phyloP scores from a whole-genome alignment of 768 basidiomycete genomes.

The Hygrocybe coccinea region DNA sequence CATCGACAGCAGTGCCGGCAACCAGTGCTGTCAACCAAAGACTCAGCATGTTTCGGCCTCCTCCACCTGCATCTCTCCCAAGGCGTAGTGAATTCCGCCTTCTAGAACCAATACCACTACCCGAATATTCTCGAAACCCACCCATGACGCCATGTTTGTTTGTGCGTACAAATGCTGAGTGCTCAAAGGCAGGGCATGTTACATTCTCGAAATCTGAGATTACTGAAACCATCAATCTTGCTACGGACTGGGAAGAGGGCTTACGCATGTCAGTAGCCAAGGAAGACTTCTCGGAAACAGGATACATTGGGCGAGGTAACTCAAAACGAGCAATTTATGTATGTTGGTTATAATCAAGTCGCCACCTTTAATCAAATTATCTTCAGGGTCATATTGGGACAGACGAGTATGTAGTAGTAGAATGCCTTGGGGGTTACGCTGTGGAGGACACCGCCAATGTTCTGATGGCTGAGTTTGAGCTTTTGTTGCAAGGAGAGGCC shows the following conservation, averaged over 20 bases:
- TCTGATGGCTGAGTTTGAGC: too few species aligned
- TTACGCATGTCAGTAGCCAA: background rate
- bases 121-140: background rate
- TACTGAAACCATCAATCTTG: background rate
- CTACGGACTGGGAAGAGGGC: slow-evolving; percentile 2
- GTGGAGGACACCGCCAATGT: too few species aligned
- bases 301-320: slow-evolving; percentile 14
- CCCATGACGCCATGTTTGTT: background rate
- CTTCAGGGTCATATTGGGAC: slow-evolving; percentile 7
- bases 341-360: background rate
- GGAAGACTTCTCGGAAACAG: background rate
- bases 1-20: too few species aligned
- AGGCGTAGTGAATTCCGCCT: background rate
- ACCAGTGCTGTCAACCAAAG: too few species aligned
- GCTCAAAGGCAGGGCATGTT: background rate
- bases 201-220: background rate
- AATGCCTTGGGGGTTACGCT: too few species aligned
- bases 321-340: slow-evolving; percentile 16
- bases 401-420: slow-evolving; percentile 14
- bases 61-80: background rate
- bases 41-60: background rate
- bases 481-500: too few species aligned
- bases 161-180: background rate
- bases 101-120: background rate
- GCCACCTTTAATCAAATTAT: background rate